Percentiles rank a stretch among this genome's conserved stretches.
phyloP scores from a whole-genome alignment of 257 asterid species.

The Capsicum baccatum region DNA sequence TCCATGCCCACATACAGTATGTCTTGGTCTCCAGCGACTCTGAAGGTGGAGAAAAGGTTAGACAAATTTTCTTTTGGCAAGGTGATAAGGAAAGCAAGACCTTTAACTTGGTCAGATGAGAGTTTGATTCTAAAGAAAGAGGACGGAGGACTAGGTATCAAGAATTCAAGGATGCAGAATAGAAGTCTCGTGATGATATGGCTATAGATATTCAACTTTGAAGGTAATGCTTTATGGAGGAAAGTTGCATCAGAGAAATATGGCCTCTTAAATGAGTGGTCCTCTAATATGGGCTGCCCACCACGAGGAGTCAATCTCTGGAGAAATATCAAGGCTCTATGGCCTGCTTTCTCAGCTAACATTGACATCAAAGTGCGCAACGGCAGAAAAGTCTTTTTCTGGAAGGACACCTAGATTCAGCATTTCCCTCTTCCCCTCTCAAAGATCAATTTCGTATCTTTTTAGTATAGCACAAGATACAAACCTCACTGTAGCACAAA shows the following conservation, averaged over 20 bases:
- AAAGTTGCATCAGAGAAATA: not conserved
- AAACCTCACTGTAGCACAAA: not conserved
- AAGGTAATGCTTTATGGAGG: not conserved
- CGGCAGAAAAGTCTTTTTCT: not conserved
- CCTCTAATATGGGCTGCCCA: not conserved
- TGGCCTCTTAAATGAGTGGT: not conserved
- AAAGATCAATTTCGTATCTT: not conserved
- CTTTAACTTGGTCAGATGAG: not conserved
- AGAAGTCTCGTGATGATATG: not conserved
- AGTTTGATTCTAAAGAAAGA: not conserved
- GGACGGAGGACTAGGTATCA: not conserved
- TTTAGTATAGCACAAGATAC: not conserved
- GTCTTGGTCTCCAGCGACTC: not conserved
- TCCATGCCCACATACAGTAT: not conserved
- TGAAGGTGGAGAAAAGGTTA: slow-evolving; percentile 3
- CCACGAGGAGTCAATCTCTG: not conserved
- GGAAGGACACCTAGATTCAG: slow-evolving; percentile 5
- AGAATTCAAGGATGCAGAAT: not conserved
- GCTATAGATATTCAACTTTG: not conserved
- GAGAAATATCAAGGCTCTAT: slow-evolving; percentile 3
- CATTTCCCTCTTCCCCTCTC: not conserved
- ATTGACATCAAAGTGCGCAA: not conserved
- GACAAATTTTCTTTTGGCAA: not conserved
- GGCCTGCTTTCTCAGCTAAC: not conserved
- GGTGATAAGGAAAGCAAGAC: not conserved